Base-by-base conservation (phyloP, 495 filamentous ascomycete species). In the Polyplosphaeria fusca region DNA sequence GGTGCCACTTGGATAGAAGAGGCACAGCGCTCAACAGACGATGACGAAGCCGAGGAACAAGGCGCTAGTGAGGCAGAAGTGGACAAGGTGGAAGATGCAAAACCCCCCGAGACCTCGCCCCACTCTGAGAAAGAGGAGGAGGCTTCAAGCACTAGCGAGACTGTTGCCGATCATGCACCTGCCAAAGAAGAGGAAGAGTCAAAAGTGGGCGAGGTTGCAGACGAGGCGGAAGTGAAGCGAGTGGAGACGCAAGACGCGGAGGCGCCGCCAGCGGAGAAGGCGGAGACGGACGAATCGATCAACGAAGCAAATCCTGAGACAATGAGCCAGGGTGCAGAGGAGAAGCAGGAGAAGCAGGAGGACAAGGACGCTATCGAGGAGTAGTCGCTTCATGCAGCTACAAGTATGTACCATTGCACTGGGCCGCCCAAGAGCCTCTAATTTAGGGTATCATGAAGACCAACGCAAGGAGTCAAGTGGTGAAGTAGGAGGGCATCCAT, bases 201-300 rank as follows among this genome's bases (percentile, higher is more conserved):
- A 26, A 41, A 25, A 25, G 51, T 32, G 25, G 40, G 35, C 7
- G 30, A 30, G 42, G 38, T 3, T 13, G 40, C 14, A 18, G 56
- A 53, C 24, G 37, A 25, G 26, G 55, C 27, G 49, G 32, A 52
- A 42, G 43, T n/a, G 41, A 45, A 59, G 37, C 49, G 40, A 39
- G 40, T n/a, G 16, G 42, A 50, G 55, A 22, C 24, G 30, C 32
- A 59, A 26, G 48, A 52, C n/a, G 27, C 19, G 18, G 25, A 47
- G 7, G 44, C 22, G 11, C 7, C 23, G 19, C 18, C 44, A 19
- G 39, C 19, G 45, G 53, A 57, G 53, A 49, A 57, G 32, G 35
- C 53, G 37, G 44, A 57, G 53, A 57, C 44, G 28, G 53, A 42
- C 30, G 35, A 54, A 27, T n/a, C 3, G 30, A 38, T 2, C 4